A percentile compares a stretch with the other conserved stretches of the same genome.
Evolutionary conservation across 352 stramenopile genomes (phyloP).

Genomic region (Pythium chondricola): DNA sequence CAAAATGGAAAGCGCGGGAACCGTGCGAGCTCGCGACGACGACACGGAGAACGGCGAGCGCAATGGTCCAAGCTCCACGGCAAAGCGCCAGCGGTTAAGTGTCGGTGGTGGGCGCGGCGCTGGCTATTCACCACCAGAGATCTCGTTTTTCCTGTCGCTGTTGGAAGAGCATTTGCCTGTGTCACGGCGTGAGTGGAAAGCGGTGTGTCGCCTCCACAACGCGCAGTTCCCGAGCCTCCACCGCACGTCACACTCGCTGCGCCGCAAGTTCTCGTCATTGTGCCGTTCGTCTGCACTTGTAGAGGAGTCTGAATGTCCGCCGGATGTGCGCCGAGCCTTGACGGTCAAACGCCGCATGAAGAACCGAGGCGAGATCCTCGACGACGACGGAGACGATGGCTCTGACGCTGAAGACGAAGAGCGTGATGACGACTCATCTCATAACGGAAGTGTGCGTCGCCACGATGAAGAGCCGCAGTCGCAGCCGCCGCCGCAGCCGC

Average conservation of each 20-base stretch:
- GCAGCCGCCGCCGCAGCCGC: too few relatives aligned
- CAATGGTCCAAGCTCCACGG: neutral
- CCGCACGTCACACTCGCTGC: constrained; percentile 12
- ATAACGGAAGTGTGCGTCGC: too few relatives aligned
- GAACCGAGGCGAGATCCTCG: constrained; percentile 13
- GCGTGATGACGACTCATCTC: constrained; percentile 1
- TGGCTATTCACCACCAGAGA: constrained; percentile 13
- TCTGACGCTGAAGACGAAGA: constrained; percentile 8
- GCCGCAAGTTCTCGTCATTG: constrained; percentile 15
- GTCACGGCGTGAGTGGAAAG: constrained; percentile 12
- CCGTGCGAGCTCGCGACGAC: constrained; percentile 4
- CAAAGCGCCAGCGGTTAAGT: constrained; percentile 4
- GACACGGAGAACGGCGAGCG: neutral
- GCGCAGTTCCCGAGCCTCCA: constrained; percentile 16
- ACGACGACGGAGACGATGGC: constrained; percentile 15
- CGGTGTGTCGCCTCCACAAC: constrained; percentile 15
- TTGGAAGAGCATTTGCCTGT: constrained; percentile 16
- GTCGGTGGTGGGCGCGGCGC: constrained; percentile 8
- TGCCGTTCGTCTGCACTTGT: neutral
- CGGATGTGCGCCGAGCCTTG: constrained; percentile 7
- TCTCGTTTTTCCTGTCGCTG: constrained; percentile 16
- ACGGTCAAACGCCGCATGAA: constrained; percentile 12
- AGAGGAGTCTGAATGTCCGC: constrained; percentile 3
- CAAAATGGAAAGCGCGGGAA: constrained; percentile 16
- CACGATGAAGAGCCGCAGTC: too few relatives aligned